Evolutionary conservation across 2,329 filamentous ascomycete species (phyloP).

Genomic region (Massarina eburnea): DNA sequence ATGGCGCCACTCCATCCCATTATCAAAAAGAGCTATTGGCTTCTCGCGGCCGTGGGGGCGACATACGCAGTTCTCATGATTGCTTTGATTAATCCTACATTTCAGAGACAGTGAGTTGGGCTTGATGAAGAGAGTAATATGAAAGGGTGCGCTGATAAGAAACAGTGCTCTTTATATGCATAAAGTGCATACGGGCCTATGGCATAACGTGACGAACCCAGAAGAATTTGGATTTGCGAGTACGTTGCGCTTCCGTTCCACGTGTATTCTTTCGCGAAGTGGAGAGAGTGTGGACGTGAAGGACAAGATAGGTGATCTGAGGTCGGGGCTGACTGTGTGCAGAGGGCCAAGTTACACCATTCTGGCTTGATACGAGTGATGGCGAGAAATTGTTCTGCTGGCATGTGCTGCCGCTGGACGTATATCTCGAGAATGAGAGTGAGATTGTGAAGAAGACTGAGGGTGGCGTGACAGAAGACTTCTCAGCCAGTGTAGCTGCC

Average conservation of each 20-base stretch:
- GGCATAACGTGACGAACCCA: slow-evolving; percentile 72
- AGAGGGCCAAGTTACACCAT: slow-evolving; percentile 89
- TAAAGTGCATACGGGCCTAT: slow-evolving; percentile 71
- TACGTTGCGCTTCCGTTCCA: slow-evolving; percentile 40
- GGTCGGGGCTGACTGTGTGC: slow-evolving; percentile 9
- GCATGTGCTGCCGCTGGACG: slow-evolving; percentile 81
- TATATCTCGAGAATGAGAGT: slow-evolving; percentile 73
- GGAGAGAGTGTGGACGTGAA: slow-evolving; percentile 36
- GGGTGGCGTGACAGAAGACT: slow-evolving; percentile 48
- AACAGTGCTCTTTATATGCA: slow-evolving; percentile 80
- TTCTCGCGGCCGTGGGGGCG: slow-evolving; percentile 55
- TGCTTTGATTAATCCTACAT: slow-evolving; percentile 65
- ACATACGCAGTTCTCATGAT: slow-evolving; percentile 69
- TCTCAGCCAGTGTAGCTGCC: slow-evolving; percentile 53
- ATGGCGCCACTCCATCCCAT: slow-evolving; percentile 34
- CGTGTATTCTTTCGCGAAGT: background rate
- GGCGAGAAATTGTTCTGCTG: slow-evolving; percentile 80
- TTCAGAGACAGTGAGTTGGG: slow-evolving; percentile 75
- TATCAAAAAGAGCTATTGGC: slow-evolving; percentile 41
- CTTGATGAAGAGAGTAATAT: background rate
- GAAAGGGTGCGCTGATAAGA: background rate
- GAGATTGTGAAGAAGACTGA: slow-evolving; percentile 46
- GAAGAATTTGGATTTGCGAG: slow-evolving; percentile 86
- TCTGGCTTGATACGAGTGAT: slow-evolving; percentile 74
- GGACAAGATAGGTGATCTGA: slow-evolving; percentile 54